phyloP scores from a whole-genome alignment of 2,329 filamentous ascomycete species.

The Biscogniauxia marginata region DNA sequence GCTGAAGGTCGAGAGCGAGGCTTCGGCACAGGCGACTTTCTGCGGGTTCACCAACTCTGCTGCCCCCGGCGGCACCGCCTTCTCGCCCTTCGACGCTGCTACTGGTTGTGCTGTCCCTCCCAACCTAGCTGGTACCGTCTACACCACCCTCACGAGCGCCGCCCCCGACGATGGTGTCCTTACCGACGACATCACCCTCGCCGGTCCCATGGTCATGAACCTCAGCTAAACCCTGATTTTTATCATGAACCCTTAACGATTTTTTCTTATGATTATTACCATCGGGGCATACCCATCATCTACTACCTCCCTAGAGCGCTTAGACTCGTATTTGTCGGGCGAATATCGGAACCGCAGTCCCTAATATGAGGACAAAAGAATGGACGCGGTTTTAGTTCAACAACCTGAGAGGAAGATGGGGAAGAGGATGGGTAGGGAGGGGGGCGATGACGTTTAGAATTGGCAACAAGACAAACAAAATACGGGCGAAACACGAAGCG shows the following conservation, averaged over 20 bases:
- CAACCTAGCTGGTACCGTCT: conserved; percentile 62
- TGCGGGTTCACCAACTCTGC: conserved; percentile 68
- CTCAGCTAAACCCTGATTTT: conserved; percentile 40
- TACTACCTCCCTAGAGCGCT: too few species aligned
- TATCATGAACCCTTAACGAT: background rate
- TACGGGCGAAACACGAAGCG: conserved; percentile 1
- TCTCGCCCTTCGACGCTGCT: conserved; percentile 53
- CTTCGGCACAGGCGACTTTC: conserved; percentile 51
- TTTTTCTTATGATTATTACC: background rate
- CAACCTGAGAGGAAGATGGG: background rate
- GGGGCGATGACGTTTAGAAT: background rate
- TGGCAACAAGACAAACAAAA: background rate
- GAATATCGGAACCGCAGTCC: too few species aligned
- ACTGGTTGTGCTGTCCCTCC: conserved; percentile 61
- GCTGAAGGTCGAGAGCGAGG: conserved; percentile 50
- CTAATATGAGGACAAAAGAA: too few species aligned
- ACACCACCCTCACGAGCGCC: conserved; percentile 62
- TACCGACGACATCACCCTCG: conserved; percentile 63
- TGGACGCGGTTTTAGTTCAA: too few species aligned
- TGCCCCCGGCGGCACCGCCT: conserved; percentile 56
- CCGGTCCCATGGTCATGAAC: conserved; percentile 60
- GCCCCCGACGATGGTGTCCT: conserved; percentile 50
- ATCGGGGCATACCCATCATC: too few species aligned
- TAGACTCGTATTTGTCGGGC: too few species aligned
- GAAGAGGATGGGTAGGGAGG: background rate